phyloP scores from a whole-genome alignment of 2,329 filamentous ascomycete genomes.

The Grosmannia clavigera region DNA sequence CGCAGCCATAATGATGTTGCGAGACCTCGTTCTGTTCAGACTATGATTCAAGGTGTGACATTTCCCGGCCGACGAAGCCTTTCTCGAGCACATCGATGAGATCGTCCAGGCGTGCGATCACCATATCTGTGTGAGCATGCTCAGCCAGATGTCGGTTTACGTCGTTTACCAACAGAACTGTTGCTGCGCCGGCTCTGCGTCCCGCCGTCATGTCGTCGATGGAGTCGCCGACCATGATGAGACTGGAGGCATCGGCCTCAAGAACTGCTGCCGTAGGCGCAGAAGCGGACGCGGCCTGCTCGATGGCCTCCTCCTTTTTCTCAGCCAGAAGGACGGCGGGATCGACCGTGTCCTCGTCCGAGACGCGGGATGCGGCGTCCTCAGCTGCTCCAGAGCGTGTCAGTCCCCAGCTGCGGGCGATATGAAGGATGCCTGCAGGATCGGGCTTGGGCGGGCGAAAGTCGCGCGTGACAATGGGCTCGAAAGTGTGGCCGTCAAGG shows the following conservation, averaged over 20 bases:
- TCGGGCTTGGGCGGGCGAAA: slow-evolving; percentile 77
- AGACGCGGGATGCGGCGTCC: not conserved
- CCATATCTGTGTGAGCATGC: slow-evolving; percentile 67
- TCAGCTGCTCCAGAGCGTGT: slow-evolving; percentile 10
- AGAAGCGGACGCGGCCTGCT: slow-evolving; percentile 3
- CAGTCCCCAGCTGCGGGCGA: slow-evolving; percentile 67
- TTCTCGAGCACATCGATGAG: slow-evolving; percentile 61
- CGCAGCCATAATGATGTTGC: not conserved
- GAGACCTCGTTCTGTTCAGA: not conserved
- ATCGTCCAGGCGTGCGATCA: slow-evolving; percentile 61
- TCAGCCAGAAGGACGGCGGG: slow-evolving; percentile 8
- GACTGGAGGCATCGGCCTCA: slow-evolving; percentile 29
- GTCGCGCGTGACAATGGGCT: slow-evolving; percentile 73
- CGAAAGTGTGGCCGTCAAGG: slow-evolving; percentile 53
- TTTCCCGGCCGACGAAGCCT: slow-evolving; percentile 41
- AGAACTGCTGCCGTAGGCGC: slow-evolving; percentile 6
- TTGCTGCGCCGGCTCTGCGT: slow-evolving; percentile 69
- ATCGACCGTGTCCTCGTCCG: slow-evolving; percentile 10
- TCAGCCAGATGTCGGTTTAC: slow-evolving; percentile 58
- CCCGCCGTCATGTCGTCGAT: slow-evolving; percentile 92
- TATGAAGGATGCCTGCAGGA: slow-evolving; percentile 78
- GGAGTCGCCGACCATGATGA: slow-evolving; percentile 64
- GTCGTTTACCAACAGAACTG: slow-evolving; percentile 77
- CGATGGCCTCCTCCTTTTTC: slow-evolving; percentile 13
- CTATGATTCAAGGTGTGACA: not conserved